phyloP scores from a whole-genome alignment of 2,329 filamentous ascomycete species.

The Penicillium polonicum region DNA sequence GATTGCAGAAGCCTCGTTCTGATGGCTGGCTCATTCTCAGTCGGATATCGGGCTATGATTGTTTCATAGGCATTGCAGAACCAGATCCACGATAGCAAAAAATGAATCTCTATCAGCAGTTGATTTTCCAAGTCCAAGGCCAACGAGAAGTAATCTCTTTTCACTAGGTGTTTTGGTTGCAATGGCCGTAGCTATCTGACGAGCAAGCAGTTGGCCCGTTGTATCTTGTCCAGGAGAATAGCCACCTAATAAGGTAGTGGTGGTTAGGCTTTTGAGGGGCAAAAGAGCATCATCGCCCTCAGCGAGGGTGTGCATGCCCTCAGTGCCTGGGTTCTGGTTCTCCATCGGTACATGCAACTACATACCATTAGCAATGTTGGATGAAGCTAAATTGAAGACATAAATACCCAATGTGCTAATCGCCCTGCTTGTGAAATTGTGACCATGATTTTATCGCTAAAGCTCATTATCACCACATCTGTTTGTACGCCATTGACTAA shows the following conservation, averaged over 20 bases:
- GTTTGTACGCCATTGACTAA: conserved; percentile 68
- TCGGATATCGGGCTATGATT: background rate
- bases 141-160: conserved; percentile 58
- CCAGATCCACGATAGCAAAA: conserved; percentile 45
- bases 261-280: conserved; percentile 77
- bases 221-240: conserved; percentile 77
- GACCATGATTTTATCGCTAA: conserved; percentile 86
- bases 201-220: conserved; percentile 81
- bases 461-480: conserved; percentile 69
- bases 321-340: conserved; percentile 36
- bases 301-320: conserved; percentile 40
- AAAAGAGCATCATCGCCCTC: conserved; percentile 58
- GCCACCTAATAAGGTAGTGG: conserved; percentile 81
- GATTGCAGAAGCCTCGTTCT: no score
- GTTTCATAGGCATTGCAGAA: conserved; percentile 41
- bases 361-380: conserved; percentile 10
- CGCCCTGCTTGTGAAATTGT: conserved; percentile 83
- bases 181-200: conserved; percentile 81
- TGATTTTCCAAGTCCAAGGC: conserved; percentile 54
- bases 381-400: background rate
- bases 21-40: background rate
- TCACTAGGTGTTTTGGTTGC: conserved; percentile 67
- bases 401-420: conserved; percentile 83
- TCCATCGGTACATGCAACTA: conserved; percentile 36
- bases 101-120: conserved; percentile 44